These are phyloP conservation scores for Syzygium grande DNA, from an alignment of 345 rosid genomes.

Conservation along the genomic window DNA sequence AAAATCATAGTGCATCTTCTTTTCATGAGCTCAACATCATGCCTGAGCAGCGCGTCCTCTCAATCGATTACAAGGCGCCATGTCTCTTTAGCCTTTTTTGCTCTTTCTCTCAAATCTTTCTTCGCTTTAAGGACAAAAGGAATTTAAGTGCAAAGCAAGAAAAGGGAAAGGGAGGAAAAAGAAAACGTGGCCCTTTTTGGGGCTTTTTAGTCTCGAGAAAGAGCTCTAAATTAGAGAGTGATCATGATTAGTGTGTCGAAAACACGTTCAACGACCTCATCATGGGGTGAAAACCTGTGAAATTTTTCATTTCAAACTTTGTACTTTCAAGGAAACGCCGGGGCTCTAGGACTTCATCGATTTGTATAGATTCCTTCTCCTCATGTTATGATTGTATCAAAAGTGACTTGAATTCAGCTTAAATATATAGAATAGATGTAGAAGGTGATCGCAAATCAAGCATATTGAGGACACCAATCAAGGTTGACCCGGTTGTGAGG, in stretches of 20 bases:
- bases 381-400: neutral
- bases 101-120: neutral
- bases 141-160: neutral
- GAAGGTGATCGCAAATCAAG: neutral
- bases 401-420: neutral
- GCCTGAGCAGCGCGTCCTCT: slow-evolving; percentile 7
- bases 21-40: neutral
- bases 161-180: neutral
- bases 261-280: neutral
- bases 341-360: neutral
- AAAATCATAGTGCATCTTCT: neutral
- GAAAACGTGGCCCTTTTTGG: neutral
- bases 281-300: neutral
- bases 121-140: neutral
- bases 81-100: neutral
- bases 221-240: neutral
- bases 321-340: neutral
- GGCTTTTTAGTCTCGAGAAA: neutral
- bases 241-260: neutral
- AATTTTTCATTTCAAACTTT: neutral
- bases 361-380: neutral
- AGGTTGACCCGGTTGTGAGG: neutral
- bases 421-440: neutral
- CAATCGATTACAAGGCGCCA: slow-evolving; percentile 13
- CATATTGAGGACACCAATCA: neutral